Evolutionary conservation across 352 stramenopile genomes (phyloP).

Genomic region (Blastocystis sp.): DNA sequence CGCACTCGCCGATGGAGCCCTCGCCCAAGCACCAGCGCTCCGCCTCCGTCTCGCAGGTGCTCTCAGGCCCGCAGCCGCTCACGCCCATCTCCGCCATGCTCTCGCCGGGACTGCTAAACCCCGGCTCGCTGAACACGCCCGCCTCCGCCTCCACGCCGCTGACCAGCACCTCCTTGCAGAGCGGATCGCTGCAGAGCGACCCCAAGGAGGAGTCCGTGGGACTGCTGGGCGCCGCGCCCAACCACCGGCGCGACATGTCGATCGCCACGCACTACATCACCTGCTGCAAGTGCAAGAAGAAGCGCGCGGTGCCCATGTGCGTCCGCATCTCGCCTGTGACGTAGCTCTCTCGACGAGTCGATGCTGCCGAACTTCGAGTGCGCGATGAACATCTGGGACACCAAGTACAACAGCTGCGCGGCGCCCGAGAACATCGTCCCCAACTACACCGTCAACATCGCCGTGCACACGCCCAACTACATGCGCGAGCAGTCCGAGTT

Average conservation of each 20-base stretch:
- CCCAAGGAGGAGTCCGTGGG: not conserved
- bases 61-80: not conserved
- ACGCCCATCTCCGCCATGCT: not conserved
- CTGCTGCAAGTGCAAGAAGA: conserved; percentile 43
- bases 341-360: conserved; percentile 22
- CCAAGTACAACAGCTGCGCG: conserved; percentile 28
- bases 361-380: conserved; percentile 43
- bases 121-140: no score
- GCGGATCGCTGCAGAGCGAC: not conserved
- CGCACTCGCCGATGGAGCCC: not conserved
- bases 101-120: no score
- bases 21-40: not conserved
- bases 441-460: conserved; percentile 28
- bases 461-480: not conserved
- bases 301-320: conserved; percentile 1
- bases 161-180: no score
- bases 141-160: no score
- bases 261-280: conserved; percentile 14
- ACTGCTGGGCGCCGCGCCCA: not conserved
- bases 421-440: not conserved
- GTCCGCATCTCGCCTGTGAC: not conserved
- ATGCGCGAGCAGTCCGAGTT: not conserved
- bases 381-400: conserved; percentile 50
- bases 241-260: not conserved
- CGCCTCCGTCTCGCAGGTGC: not conserved